Base-by-base conservation (phyloP, 2,329 filamentous ascomycete genomes). In the Huntiella moniliformis region DNA sequence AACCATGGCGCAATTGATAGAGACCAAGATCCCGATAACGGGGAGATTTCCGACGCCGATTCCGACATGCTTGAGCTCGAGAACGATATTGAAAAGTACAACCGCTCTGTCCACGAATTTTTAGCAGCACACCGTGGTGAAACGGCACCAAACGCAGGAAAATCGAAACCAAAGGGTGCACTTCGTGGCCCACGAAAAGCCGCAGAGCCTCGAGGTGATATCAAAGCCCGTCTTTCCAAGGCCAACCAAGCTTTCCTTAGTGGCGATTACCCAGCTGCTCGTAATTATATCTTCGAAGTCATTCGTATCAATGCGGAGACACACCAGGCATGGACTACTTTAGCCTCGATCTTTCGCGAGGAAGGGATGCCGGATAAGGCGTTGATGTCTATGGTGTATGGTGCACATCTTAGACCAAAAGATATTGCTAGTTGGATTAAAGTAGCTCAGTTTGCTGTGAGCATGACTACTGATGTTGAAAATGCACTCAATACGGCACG, bases 251-350 rank as follows among this genome's bases (percentile, higher is more conserved):
- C 76, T 4, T 86, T 78, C 55, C 66, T 84, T 49, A 65, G 70
- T 7, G 66, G 70, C 18, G 67, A 78, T 15, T 76, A 78, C 51
- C 67, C 73, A 4, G 63, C 67, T 36, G 77, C 80, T 4, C 62
- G 75, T 33, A 67, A 69, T 12, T 63, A 72, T 16, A 69, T 74
- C 6, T 67, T 70, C 36, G 75, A 80, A 53, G 71, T 79, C 48
- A 77, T 81, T 54, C 68, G 75, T 43, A 76, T 80, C 56, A 80
- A 81, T 51, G 74, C 73, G 15, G 75, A 79, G 56, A 79, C 74
- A 1, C 68, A 76, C 51, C 68, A 74, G 52, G 77, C 77, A 17
- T 81, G 76, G 76, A 71, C 67, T 11, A 63, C 77, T 10, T 58
- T 81, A 39, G 67, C 73, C 0, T 70, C 73, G 3, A 72, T 79